phyloP scores from a whole-genome alignment of 75 land plant species.

The Sequoiadendron giganteum region DNA sequence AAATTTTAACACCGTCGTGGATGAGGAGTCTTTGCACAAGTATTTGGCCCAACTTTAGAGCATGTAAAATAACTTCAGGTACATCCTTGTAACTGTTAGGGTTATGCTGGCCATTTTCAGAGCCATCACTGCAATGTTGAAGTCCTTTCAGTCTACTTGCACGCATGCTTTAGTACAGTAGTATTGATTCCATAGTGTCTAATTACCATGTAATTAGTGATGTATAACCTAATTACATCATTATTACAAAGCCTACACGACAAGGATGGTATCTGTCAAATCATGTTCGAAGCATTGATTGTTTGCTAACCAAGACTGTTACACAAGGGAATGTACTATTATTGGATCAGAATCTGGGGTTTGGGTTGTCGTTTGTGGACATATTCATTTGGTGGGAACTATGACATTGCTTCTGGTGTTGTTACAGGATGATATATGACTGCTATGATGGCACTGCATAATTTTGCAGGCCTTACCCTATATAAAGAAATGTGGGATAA shows the following conservation, averaged over 20 bases:
- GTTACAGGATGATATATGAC: not conserved
- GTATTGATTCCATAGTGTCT: not conserved
- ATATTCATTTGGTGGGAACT: conserved; percentile 3
- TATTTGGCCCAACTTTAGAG: not conserved
- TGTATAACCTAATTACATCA: not conserved
- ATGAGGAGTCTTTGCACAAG: not conserved
- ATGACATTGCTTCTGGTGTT: not conserved
- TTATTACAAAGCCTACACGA: not conserved
- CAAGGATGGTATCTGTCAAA: not conserved
- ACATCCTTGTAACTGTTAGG: not conserved
- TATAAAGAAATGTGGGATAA: not conserved
- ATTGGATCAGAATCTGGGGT: conserved; percentile 4
- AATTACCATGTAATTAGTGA: not conserved
- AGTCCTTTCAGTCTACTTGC: not conserved
- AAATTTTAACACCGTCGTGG: not conserved
- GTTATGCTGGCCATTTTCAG: not conserved
- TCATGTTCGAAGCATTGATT: not conserved
- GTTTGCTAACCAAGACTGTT: not conserved
- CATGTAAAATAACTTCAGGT: not conserved
- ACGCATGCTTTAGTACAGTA: not conserved
- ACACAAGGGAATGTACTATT: not conserved
- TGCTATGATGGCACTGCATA: not conserved
- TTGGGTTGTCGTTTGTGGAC: not conserved
- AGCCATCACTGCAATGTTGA: not conserved
- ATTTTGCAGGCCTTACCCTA: not conserved